A percentile compares a stretch with the other conserved stretches of the same genome.
These are phyloP conservation scores for Solanum medicagineum DNA, from an alignment of 257 asterid species.

Conservation along the genomic window DNA sequence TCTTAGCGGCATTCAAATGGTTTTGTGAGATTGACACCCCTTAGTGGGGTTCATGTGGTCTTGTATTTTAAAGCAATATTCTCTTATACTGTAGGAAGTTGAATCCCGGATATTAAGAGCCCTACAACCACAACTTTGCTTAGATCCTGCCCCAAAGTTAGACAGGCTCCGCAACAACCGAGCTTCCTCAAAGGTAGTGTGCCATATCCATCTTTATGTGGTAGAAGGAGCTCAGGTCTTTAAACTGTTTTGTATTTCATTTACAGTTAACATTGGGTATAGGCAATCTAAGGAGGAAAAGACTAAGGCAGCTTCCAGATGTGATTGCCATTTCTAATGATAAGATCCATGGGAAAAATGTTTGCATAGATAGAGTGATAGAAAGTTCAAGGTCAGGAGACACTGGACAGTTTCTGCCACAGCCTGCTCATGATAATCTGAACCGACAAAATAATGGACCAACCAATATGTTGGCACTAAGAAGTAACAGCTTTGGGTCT, in stretches of 20 bases:
- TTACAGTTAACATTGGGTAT: slow-evolving; percentile 65
- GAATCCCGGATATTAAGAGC: slow-evolving; percentile 91
- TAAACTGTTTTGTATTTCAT: neutral
- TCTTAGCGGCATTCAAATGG: slow-evolving; percentile 1
- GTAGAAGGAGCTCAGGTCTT: neutral
- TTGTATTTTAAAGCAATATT: slow-evolving; percentile 13
- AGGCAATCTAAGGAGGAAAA: slow-evolving; percentile 58
- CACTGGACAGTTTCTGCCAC: slow-evolving; percentile 39
- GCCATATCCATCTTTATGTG: neutral
- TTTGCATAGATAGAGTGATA: slow-evolving; percentile 49
- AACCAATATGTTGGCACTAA: slow-evolving; percentile 34
- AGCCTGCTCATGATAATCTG: slow-evolving; percentile 42
- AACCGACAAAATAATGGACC: slow-evolving; percentile 45
- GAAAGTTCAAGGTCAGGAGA: slow-evolving; percentile 64
- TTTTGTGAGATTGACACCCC: neutral
- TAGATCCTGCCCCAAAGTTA: slow-evolving; percentile 70
- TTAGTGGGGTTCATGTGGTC: neutral
- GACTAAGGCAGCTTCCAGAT: slow-evolving; percentile 57
- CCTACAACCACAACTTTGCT: slow-evolving; percentile 76
- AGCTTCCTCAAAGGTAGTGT: slow-evolving; percentile 45
- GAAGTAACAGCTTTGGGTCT: slow-evolving; percentile 59
- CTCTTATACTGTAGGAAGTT: slow-evolving; percentile 62
- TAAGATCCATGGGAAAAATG: slow-evolving; percentile 47
- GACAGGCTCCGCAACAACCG: slow-evolving; percentile 44
- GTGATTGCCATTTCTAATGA: slow-evolving; percentile 37